Evolutionary conservation across 164 flowering plant genomes (phyloP).

Genomic region (Sedum album): DNA sequence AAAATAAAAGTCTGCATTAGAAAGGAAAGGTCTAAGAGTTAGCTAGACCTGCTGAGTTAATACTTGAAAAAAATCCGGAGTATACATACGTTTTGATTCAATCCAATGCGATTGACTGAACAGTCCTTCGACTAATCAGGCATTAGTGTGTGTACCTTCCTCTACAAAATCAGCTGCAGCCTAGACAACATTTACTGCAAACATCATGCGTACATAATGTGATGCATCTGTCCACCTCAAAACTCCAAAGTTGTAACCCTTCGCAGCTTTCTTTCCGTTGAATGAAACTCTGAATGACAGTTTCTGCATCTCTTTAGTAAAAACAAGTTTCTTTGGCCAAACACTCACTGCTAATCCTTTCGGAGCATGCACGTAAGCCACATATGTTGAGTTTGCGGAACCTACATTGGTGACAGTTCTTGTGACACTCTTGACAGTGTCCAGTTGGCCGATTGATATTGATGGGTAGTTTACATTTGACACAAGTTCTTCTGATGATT

Average conservation of each 20-base stretch:
- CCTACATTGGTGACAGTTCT: slow-evolving; percentile 68
- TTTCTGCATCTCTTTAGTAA: slow-evolving; percentile 17
- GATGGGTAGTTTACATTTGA: slow-evolving; percentile 72
- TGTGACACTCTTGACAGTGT: slow-evolving; percentile 16
- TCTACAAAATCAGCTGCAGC: background rate
- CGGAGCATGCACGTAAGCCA: slow-evolving; percentile 31
- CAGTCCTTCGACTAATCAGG: background rate
- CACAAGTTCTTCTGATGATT: slow-evolving; percentile 34
- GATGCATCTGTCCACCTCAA: slow-evolving; percentile 53
- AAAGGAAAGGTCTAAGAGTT: background rate
- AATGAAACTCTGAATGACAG: slow-evolving; percentile 42
- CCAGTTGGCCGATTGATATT: slow-evolving; percentile 49
- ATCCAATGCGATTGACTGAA: background rate
- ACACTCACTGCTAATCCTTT: slow-evolving; percentile 40
- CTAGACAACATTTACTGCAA: slow-evolving; percentile 50
- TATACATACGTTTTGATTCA: background rate
- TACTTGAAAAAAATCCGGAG: background rate
- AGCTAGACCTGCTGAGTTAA: background rate
- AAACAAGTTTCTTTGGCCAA: slow-evolving; percentile 38
- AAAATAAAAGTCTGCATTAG: background rate
- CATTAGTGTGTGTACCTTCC: background rate
- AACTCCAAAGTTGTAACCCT: slow-evolving; percentile 57
- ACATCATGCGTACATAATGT: slow-evolving; percentile 49
- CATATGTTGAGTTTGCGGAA: slow-evolving; percentile 36
- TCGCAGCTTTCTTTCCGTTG: slow-evolving; percentile 27